phyloP scores from a whole-genome alignment of 164 flowering plant species.

The Magnolia officinalis region DNA sequence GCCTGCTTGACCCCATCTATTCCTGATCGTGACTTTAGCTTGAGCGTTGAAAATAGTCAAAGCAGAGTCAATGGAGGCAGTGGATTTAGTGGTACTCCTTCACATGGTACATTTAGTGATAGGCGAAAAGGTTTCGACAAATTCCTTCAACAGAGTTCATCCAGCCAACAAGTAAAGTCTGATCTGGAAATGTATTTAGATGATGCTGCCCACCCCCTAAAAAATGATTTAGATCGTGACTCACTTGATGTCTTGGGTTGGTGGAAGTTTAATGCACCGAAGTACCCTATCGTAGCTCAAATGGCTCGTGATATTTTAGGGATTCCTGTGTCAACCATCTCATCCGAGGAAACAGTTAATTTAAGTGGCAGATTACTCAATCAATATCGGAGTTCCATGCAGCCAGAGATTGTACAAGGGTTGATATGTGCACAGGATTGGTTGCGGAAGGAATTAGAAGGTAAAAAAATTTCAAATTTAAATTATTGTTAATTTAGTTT shows the following conservation, averaged over 20 bases:
- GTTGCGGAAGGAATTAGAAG: slow-evolving; percentile 7
- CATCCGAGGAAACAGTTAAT: slow-evolving; percentile 2
- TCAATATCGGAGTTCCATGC: slow-evolving; percentile 11
- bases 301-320: slow-evolving; percentile 14
- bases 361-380: slow-evolving; percentile 8
- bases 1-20: slow-evolving; percentile 4
- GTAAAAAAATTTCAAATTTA: background rate
- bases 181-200: slow-evolving; percentile 12
- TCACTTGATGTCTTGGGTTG: slow-evolving; percentile 18
- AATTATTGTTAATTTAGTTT: background rate
- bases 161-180: slow-evolving; percentile 28
- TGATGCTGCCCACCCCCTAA: background rate
- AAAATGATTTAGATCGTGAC: slow-evolving; percentile 1
- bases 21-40: background rate
- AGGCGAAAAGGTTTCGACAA: slow-evolving; percentile 57
- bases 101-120: slow-evolving; percentile 17
- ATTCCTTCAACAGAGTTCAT: slow-evolving; percentile 47
- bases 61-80: background rate
- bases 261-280: slow-evolving; percentile 23
- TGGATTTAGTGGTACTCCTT: background rate
- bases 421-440: slow-evolving; percentile 7
- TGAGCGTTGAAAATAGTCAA: background rate
- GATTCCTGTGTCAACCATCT: slow-evolving; percentile 11
- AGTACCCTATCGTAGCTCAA: slow-evolving; percentile 15
- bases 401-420: background rate